Base-by-base conservation (phyloP, 1,284 basidiomycete species). In the Phenoliferia sp. region DNA sequence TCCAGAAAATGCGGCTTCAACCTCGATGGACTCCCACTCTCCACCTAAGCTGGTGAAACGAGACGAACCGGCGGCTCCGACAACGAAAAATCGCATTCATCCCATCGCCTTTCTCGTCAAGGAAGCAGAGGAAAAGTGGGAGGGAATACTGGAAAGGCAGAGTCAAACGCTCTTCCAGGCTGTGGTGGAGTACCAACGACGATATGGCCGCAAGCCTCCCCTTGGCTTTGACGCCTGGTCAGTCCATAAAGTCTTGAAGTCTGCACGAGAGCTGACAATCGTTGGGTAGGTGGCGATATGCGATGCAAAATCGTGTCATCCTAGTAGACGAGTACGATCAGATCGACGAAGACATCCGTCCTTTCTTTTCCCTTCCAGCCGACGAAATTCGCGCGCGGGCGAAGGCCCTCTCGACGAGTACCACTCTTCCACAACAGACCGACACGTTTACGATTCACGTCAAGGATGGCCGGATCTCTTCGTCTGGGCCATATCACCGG, bases 301-400 rank as follows among this genome's bases (percentile, higher is more conserved):
- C 69, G 12, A 73, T 66, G 59, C 65, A 72, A 63, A 64, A 76
- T 56, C 66, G 68, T 17, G 63, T 76, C 10, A 58, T 72, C 32
- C 70, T 76, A 64, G 69, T 72, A 7, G 76, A 77, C 70, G 76
- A 76, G 61, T 77, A 75, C 69, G 76, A 77, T 66, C 67, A 69
- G 15, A 72, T 77, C 63, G 57, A 73, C 39, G 44, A 59, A 19
- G 69, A 72, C 59, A 61, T 77, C 28, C 50, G 61, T 16, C 76
- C 75, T 1, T 76, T 75, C 68, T 58, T 67, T 39, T 70, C 69
- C n/a, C 69, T 75, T 5, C 56, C 65, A 2, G 65, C 69, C 4
- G 29, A 52, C 55, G 70, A 69, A 19, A 52, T 71, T 32, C 61
- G 61, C 22, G 34, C 31, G 6, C 63, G 70, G 5, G 62, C 62